A percentile compares a stretch with the other conserved stretches of the same genome.
Evolutionary conservation across 176 grass and related monocot species (phyloP).

Genomic region (Zoysia pacifica): DNA sequence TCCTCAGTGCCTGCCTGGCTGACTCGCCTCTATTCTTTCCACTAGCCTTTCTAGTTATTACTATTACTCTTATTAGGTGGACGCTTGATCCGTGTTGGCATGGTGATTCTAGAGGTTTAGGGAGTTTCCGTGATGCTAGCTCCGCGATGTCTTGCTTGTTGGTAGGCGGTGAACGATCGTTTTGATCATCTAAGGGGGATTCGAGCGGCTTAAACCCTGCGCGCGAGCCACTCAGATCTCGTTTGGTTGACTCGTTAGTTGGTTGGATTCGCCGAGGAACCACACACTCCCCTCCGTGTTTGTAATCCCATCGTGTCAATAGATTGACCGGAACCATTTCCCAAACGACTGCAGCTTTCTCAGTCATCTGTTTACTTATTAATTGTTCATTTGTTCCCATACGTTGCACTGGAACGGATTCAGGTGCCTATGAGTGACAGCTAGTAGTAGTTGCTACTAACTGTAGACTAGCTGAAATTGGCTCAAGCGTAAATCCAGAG

Average conservation of each 20-base stretch:
- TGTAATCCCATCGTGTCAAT: not conserved
- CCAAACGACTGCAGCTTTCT: not conserved
- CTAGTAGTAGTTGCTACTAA: not conserved
- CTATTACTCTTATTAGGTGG: not conserved
- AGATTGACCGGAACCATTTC: not conserved
- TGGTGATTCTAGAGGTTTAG: not conserved
- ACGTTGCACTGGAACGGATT: not conserved
- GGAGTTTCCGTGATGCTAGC: not conserved
- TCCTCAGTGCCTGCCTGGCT: no score
- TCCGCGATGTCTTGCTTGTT: not conserved
- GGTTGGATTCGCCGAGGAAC: not conserved
- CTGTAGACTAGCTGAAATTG: not conserved
- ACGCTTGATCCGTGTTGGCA: not conserved
- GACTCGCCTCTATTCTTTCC: no score
- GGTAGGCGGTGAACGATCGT: no score
- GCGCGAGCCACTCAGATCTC: slow-evolving; percentile 25
- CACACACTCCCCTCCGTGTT: not conserved
- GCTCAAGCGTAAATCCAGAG: not conserved
- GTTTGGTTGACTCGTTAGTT: not conserved
- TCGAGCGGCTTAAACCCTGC: slow-evolving; percentile 32
- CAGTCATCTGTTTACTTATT: not conserved
- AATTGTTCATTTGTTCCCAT: not conserved
- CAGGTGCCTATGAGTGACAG: not conserved
- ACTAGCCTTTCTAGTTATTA: not conserved
- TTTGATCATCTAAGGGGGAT: not conserved